A percentile compares a stretch with the other conserved stretches of the same genome.
Evolutionary conservation across 148 eudicot genomes (phyloP).

Genomic region (Vaccinium vitisidaea): DNA sequence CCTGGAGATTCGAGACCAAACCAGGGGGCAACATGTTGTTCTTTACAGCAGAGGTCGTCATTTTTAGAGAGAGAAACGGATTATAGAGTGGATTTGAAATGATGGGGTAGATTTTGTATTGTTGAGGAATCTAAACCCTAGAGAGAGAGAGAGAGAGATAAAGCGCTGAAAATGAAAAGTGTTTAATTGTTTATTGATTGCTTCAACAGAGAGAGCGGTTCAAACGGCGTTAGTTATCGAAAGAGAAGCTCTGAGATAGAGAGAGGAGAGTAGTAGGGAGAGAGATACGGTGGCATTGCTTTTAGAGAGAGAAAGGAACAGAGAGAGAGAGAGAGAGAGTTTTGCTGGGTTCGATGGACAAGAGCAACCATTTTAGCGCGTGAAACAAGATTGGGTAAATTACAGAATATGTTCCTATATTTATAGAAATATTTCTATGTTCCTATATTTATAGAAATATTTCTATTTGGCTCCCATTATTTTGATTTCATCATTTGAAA

Average conservation of each 20-base stretch:
- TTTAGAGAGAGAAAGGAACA: too few relatives aligned
- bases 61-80: conserved; percentile 10
- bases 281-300: too few relatives aligned
- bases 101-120: not conserved
- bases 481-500: too few relatives aligned
- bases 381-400: too few relatives aligned
- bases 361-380: too few relatives aligned
- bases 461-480: too few relatives aligned
- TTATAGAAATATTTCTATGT: too few relatives aligned
- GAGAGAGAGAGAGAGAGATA: conserved; percentile 21
- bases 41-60: conserved; percentile 35
- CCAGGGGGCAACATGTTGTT: conserved; percentile 62
- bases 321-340: not conserved
- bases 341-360: too few relatives aligned
- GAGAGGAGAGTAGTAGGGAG: not conserved
- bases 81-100: not conserved
- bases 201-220: conserved; percentile 30
- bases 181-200: conserved; percentile 12
- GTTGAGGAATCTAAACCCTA: conserved; percentile 25
- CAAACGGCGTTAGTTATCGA: conserved; percentile 31
- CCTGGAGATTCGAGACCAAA: conserved; percentile 57
- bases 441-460: too few relatives aligned
- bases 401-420: too few relatives aligned
- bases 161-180: conserved; percentile 21
- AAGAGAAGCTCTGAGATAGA: not conserved